Evolutionary conservation across 2,329 filamentous ascomycete genomes (phyloP), one percentile per base, ranked within the genome.

Genomic region (Cercospora berteroae): DNA sequence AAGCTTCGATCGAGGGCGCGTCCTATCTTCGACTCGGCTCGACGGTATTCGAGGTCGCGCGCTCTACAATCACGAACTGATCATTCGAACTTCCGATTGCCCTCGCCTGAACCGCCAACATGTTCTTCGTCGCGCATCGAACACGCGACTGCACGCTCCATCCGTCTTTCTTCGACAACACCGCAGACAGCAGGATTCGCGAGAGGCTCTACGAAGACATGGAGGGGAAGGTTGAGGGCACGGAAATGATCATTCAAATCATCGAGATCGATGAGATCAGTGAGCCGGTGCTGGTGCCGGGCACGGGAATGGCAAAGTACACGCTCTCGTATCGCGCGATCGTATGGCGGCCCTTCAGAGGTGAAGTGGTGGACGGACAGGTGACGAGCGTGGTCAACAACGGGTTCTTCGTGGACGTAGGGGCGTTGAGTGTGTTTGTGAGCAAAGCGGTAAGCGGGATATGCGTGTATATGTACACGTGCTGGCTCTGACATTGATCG

Each of bases 51-150:
- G 13, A 55, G 23, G 23, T 27, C 48, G 48, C 48, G 48, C 55
- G 29, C 55, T 58, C 55, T 31, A 16, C 48, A 29, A 64, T 12
- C 12, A 16, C 44, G 31, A 25, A 12, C 12, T 20, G 8, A n/a
- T 27, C n/a, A 10, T 36, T 39, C 33, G 48, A 52, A 52, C n/a
- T 57, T 52, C 31, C 20, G 23, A 20, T n/a, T 44, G 52, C 36
- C 42, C 36, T 60, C 31, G 33, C 62, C 57, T 16, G 31, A 12
- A 67, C 58, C 65, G 50, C 50, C 64, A 72, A 59, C 52, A 99
- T 99, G 95, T 99, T 98, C 82, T 99, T 99, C 84, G 91, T 99
- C 72, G 93, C 97, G 82, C 94, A 97, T 78, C 90, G 98, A 81
- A 93, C 97, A 83, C 93, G 94, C 78, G 90, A 92, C 77, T 94